Evolutionary conservation across 139 green algal species (phyloP).

Genomic region (Picochlorum sp.): DNA sequence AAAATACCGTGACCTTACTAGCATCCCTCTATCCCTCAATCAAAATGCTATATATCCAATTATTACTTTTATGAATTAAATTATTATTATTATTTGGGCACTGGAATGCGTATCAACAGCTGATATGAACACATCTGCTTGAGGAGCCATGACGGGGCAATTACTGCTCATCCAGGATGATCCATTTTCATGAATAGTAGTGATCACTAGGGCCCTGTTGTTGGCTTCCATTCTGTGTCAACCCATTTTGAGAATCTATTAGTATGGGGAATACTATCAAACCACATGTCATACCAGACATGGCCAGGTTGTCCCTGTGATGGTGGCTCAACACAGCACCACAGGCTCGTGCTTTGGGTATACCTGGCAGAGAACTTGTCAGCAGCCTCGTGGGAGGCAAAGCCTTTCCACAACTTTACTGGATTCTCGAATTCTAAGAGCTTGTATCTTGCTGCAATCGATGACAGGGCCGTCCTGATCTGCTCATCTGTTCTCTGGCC

Average conservation of each 20-base stretch:
- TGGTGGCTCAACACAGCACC: constrained; percentile 71
- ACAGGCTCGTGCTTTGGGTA: constrained; percentile 48
- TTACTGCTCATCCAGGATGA: too few relatives aligned
- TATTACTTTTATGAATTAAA: too few relatives aligned
- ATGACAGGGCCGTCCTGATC: not conserved
- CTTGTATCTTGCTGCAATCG: not conserved
- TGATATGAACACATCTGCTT: too few relatives aligned
- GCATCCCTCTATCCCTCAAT: too few relatives aligned
- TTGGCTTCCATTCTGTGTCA: not conserved
- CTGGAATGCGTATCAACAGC: too few relatives aligned
- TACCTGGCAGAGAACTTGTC: constrained; percentile 46
- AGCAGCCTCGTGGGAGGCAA: constrained; percentile 27
- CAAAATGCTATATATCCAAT: too few relatives aligned
- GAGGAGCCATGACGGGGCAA: too few relatives aligned
- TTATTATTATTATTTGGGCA: too few relatives aligned
- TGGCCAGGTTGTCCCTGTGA: constrained; percentile 66
- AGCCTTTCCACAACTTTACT: constrained; percentile 30
- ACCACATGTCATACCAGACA: constrained; percentile 49
- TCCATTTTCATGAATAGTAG: too few relatives aligned
- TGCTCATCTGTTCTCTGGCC: constrained; percentile 1
- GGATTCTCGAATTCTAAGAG: constrained; percentile 2
- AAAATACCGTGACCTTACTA: too few relatives aligned
- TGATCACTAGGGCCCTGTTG: not conserved
- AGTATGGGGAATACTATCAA: constrained; percentile 1
- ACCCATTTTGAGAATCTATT: not conserved